phyloP scores from a whole-genome alignment of 352 stramenopile species.

The Pythium diclinum region DNA sequence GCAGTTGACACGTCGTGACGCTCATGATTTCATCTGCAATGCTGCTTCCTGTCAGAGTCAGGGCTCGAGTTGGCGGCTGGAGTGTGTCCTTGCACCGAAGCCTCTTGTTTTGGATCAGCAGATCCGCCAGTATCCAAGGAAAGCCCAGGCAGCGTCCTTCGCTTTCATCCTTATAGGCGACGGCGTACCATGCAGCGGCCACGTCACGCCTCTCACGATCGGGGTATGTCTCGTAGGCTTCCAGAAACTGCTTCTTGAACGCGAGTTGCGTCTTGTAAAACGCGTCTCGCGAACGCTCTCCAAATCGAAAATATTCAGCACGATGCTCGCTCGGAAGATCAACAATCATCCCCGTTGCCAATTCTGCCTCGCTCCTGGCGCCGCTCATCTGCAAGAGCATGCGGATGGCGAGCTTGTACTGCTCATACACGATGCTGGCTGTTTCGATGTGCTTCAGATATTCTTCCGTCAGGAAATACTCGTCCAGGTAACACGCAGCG shows the following conservation, averaged over 20 bases:
- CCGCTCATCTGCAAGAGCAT: conserved; percentile 63
- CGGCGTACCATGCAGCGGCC: conserved; percentile 71
- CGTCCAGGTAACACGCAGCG: conserved; percentile 36
- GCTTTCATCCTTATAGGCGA: conserved; percentile 45
- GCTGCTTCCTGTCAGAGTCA: conserved; percentile 23
- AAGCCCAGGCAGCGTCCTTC: conserved; percentile 53
- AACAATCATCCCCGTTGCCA: conserved; percentile 74
- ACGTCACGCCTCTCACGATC: conserved; percentile 34
- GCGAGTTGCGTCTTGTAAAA: conserved; percentile 47
- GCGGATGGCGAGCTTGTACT: conserved; percentile 59
- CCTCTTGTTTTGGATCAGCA: conserved; percentile 44
- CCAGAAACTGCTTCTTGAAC: conserved; percentile 52
- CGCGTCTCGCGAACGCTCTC: conserved; percentile 63
- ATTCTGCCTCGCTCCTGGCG: conserved; percentile 55
- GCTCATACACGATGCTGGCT: conserved; percentile 48
- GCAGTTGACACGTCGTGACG: conserved; percentile 25
- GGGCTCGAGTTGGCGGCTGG: conserved; percentile 15
- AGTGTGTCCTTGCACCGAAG: conserved; percentile 12
- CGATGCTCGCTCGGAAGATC: conserved; percentile 54
- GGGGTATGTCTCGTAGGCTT: conserved; percentile 20
- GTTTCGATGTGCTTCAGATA: conserved; percentile 45
- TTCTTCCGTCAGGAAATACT: conserved; percentile 45
- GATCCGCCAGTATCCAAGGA: conserved; percentile 64
- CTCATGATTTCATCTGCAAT: background rate
- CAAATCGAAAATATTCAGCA: conserved; percentile 76